phyloP scores from a whole-genome alignment of 1,284 basidiomycete species.

The Waitea zeae region DNA sequence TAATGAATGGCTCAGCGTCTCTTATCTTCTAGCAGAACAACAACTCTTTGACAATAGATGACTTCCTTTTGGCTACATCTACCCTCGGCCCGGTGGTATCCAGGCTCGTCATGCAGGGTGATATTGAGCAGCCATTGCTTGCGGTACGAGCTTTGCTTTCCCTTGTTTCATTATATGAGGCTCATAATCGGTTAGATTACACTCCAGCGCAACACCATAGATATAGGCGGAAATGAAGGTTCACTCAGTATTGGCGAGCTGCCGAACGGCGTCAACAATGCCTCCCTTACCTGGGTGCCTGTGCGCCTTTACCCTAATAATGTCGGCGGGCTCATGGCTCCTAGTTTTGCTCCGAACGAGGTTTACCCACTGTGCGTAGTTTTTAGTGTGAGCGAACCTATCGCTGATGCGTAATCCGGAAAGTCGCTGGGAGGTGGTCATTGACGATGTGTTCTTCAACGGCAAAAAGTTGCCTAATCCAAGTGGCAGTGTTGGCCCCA shows the following conservation, averaged over 20 bases:
- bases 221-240: slow-evolving; percentile 19
- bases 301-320: slow-evolving; percentile 18
- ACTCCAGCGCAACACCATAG: slow-evolving; percentile 21
- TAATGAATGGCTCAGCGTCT: no score
- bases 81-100: slow-evolving; percentile 26
- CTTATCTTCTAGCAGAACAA: slow-evolving; percentile 14
- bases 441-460: slow-evolving; percentile 39
- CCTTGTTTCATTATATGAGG: slow-evolving; percentile 10
- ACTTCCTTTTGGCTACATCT: slow-evolving; percentile 20
- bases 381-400: background rate
- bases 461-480: slow-evolving; percentile 28
- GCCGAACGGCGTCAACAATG: slow-evolving; percentile 19
- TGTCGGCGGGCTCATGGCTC: slow-evolving; percentile 19
- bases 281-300: slow-evolving; percentile 23
- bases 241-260: slow-evolving; percentile 21
- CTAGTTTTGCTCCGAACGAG: slow-evolving; percentile 18
- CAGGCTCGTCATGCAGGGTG: slow-evolving; percentile 22
- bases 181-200: slow-evolving; percentile 15
- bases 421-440: slow-evolving; percentile 39
- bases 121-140: slow-evolving; percentile 28
- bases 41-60: slow-evolving; percentile 16
- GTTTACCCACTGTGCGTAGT: slow-evolving; percentile 15
- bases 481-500: slow-evolving; percentile 13
- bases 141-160: slow-evolving; percentile 11
- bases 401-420: background rate